phyloP scores from a whole-genome alignment of 192 early-diverging fungal species.

The Coemansia sp. region DNA sequence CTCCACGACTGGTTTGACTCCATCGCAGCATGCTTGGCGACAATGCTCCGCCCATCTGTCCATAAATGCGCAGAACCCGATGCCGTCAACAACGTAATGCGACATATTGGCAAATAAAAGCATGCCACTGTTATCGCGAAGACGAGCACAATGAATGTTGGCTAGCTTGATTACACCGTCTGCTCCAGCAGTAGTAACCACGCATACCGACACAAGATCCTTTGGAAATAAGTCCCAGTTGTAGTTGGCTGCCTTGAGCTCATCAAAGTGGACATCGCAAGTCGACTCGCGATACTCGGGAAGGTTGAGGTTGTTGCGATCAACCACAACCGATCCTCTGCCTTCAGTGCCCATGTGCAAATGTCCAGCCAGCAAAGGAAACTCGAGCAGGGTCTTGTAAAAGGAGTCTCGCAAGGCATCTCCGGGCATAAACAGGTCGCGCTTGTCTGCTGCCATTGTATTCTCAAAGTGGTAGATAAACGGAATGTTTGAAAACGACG shows the following conservation, averaged over 20 bases:
- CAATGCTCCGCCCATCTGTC: conserved; percentile 22
- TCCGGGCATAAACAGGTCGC: conserved; percentile 24
- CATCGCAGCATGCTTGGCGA: not conserved
- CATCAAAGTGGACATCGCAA: conserved; percentile 11
- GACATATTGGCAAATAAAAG: conserved; percentile 22
- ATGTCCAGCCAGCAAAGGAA: conserved; percentile 29
- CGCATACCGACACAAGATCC: not conserved
- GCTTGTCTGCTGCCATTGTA: not conserved
- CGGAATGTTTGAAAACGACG: conserved; percentile 22
- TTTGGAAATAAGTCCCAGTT: conserved; percentile 17
- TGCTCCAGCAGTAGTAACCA: not conserved
- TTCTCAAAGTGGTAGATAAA: conserved; percentile 26
- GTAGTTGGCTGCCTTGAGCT: conserved; percentile 14
- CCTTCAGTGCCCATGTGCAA: conserved; percentile 1
- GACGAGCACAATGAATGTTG: conserved; percentile 11
- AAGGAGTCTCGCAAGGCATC: conserved; percentile 17
- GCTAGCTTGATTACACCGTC: conserved; percentile 20
- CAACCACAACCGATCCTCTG: not conserved
- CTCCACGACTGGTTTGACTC: not conserved
- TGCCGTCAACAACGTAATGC: conserved; percentile 24
- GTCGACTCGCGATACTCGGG: conserved; percentile 29
- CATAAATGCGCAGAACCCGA: conserved; percentile 20
- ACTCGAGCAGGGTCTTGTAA: conserved; percentile 13
- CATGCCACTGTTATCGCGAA: conserved; percentile 29
- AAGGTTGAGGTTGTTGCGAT: conserved; percentile 24